Evolutionary conservation across 805 yeast species (phyloP), one percentile per base, ranked within the genome.

Genomic region (Spathaspora passalidarum): DNA sequence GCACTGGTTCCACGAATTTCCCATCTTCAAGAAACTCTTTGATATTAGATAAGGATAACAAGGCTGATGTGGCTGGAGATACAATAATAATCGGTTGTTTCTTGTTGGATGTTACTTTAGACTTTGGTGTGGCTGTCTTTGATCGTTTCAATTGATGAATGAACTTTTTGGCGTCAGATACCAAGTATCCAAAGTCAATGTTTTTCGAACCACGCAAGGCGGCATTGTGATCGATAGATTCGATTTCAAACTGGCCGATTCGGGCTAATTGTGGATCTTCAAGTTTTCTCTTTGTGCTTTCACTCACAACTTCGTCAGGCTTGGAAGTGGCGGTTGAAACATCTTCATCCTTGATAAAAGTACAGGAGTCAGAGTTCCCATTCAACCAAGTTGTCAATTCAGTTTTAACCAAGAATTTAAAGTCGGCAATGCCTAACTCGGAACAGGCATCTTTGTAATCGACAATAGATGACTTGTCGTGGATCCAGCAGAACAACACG

Each of bases 401-500:
- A 7, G 89, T 83, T 65, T 95, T 82, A 56, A 89, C 96, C 60
- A 88, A 66, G 59, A 92, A 91, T 47, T 88, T 82, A 60, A 92
- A 78, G 51, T 88, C 88, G 2, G 81, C 73, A 26, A 92, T 75
- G 2, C 79, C 75, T 34, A 76, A 68, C 42, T 75, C 76, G 56
- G 81, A 84, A 52, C 96, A 88, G 32, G 79, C 82, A 9, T 82
- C 76, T 49, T 89, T 78, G 61, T 92, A 91, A 45, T 88, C 96
- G 10, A 96, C 84, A 38, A 90, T 84, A 34, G 84, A 78, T 21
- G 86, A 74, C 45, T 86, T 88, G 48, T 78, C 81, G 51, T 82
- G 81, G 21, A 82, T 52, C 94, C 96, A 92, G 52, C 94, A 86
- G 56, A 87, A 88, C 32, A 80, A 73, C 2, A 86, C 80, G 0